These are phyloP conservation scores for Cutaneotrichosporon sp. DNA, from an alignment of 1,284 basidiomycete genomes.

Conservation along the genomic window DNA sequence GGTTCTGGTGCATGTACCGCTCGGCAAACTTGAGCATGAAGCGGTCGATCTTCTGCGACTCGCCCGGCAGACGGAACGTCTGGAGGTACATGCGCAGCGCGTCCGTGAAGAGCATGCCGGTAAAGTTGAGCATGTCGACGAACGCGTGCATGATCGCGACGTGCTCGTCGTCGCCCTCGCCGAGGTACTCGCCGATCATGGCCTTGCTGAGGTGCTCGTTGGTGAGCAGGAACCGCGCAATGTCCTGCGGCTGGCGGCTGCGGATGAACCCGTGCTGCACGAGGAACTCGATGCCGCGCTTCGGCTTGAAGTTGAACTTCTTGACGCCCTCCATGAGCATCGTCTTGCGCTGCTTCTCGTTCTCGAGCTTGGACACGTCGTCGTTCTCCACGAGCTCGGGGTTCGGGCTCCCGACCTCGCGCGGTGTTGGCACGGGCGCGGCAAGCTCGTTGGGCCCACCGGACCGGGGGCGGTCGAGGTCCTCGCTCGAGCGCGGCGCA, in stretches of 20 bases:
- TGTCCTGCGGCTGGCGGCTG: slow-evolving; percentile 70
- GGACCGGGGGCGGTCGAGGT: slow-evolving; percentile 11
- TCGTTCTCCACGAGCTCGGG: slow-evolving; percentile 56
- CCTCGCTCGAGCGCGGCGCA: slow-evolving; percentile 34
- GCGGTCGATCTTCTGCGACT: slow-evolving; percentile 97
- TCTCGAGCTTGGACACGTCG: slow-evolving; percentile 92
- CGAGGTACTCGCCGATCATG: slow-evolving; percentile 97
- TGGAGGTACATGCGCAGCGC: slow-evolving; percentile 86
- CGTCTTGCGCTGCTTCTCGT: slow-evolving; percentile 95
- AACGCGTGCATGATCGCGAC: slow-evolving; percentile 95
- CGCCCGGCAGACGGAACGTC: slow-evolving; percentile 91
- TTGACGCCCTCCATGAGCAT: slow-evolving; percentile 92
- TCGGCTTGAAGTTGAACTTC: slow-evolving; percentile 98
- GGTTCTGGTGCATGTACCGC: slow-evolving; percentile 84
- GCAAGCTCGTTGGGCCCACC: slow-evolving; percentile 28
- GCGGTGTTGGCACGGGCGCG: slow-evolving; percentile 60
- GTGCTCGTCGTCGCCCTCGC: slow-evolving; percentile 86
- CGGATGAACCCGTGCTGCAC: slow-evolving; percentile 87
- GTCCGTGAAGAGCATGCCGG: slow-evolving; percentile 76
- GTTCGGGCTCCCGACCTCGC: slow-evolving; percentile 56
- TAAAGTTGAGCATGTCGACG: slow-evolving; percentile 86
- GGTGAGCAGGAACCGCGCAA: slow-evolving; percentile 82
- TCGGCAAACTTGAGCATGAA: slow-evolving; percentile 98
- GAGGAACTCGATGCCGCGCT: slow-evolving; percentile 88
- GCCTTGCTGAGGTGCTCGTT: slow-evolving; percentile 95